Percentiles rank a stretch among this genome's conserved stretches.
Conservation (phyloP, 2,329 filamentous ascomycete genomes). For the Trichoderma sp. region DNA sequence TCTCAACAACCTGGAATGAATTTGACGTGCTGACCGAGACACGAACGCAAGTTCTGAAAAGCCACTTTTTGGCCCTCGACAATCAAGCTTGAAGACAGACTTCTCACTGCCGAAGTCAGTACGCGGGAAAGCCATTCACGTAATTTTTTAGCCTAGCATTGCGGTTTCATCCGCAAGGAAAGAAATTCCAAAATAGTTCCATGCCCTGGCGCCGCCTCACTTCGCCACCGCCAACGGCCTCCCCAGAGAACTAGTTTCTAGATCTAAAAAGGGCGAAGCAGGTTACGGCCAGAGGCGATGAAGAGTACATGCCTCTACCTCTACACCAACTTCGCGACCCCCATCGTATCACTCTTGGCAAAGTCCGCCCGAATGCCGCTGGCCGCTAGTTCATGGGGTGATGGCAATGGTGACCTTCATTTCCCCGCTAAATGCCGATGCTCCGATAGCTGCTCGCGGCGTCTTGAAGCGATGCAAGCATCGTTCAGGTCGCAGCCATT, state of each 20-base stretch:
- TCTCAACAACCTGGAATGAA: background rate
- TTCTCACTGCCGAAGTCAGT: constrained; percentile 2
- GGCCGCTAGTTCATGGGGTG: background rate
- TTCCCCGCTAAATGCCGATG: constrained; percentile 7
- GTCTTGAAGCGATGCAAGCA: background rate
- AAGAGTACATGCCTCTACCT: background rate
- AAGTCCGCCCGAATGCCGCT: background rate
- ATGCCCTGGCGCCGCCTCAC: background rate
- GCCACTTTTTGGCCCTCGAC: background rate
- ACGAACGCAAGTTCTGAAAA: background rate
- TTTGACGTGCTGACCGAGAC: background rate
- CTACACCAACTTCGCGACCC: background rate
- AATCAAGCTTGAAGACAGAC: constrained; percentile 12
- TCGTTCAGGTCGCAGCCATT: background rate
- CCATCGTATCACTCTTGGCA: background rate
- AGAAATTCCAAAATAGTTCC: background rate
- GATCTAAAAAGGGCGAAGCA: background rate
- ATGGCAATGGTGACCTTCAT: background rate
- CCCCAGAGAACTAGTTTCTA: background rate
- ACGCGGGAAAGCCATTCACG: background rate
- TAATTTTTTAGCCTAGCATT: background rate
- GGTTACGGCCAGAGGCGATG: background rate
- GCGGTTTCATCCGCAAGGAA: background rate
- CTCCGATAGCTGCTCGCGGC: background rate
- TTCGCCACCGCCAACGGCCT: background rate